Evolutionary conservation across 2,329 filamentous ascomycete genomes (phyloP), one percentile per base, ranked within the genome.

Genomic region (Diplodia mutila): DNA sequence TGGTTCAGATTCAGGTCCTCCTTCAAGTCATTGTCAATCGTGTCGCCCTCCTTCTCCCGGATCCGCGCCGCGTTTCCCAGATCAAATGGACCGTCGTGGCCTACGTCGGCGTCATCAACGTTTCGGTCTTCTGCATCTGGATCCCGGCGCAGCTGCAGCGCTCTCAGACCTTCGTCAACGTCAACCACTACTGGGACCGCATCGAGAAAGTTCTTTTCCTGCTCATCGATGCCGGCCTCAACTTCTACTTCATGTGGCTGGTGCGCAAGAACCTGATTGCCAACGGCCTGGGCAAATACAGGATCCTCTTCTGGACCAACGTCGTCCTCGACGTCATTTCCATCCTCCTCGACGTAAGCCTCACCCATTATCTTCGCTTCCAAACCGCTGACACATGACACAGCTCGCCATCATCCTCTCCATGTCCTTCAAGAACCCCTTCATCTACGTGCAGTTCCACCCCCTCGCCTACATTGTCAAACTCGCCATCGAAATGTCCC

Each of bases 101-200:
- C 4, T 18, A 70, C 14, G 68, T 75, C 27, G 69, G 72, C 11
- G 25, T 73, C 25, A 72, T 77, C 67, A 77, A 77, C 39, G 72
- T 77, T 34, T 72, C 72, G 29, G 74, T 76, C 2, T 76, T 72
- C 53, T 69, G 69, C 27, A 70, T 76, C 53, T 76, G 74, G 74
- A 73, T 76, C 27, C 74, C 74, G 8, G 73, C 74, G 8, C 73
- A 72, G 48, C 68, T 76, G 46, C 70, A 75, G 54, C 73, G 74
- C 72, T 61, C 1, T 5, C 9, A 34, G 29, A 72, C 72, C 39
- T 75, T 69, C 67, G 67, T 74, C n/a, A 65, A 69, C 11, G 51
- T 74, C 27, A 76, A 76, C 69, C 73, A 79, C 0, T 74, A 84
- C 27, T 87, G 85, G 85, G 85, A 87, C 61, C 81, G 84, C 27